A percentile compares a stretch with the other conserved stretches of the same genome.
Evolutionary conservation across 306 rosid species (phyloP).

Genomic region (Ormosia semicastrata): DNA sequence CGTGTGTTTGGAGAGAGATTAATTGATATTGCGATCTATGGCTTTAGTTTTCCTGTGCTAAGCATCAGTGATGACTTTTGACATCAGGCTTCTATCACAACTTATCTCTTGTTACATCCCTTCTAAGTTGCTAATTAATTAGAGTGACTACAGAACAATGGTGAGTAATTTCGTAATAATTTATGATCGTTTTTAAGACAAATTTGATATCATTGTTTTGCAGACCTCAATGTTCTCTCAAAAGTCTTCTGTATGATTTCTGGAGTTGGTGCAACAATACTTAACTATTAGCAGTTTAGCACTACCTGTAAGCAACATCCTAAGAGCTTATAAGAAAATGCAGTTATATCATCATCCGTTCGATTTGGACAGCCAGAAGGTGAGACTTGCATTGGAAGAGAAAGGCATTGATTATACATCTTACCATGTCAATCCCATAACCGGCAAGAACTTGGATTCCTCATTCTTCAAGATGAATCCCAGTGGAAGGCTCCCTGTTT

Average conservation of each 20-base stretch:
- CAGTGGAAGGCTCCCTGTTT: conserved; percentile 73
- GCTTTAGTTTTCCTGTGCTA: neutral
- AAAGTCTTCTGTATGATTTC: conserved; percentile 14
- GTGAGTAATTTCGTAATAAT: neutral
- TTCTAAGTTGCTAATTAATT: neutral
- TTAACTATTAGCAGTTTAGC: neutral
- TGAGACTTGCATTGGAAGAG: conserved; percentile 94
- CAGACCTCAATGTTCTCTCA: conserved; percentile 17
- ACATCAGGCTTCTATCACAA: neutral
- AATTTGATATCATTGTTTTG: conserved; percentile 29
- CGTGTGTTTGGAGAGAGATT: neutral
- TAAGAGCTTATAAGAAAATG: conserved; percentile 49
- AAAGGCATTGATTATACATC: conserved; percentile 85
- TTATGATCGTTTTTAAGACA: neutral
- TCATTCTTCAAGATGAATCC: conserved; percentile 76
- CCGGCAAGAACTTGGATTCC: conserved; percentile 88
- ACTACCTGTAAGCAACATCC: neutral
- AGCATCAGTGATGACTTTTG: neutral
- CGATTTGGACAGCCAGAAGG: conserved; percentile 87
- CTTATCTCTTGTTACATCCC: neutral
- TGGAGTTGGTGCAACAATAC: conserved; percentile 13
- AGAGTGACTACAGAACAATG: neutral
- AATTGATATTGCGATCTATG: neutral
- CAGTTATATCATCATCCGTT: conserved; percentile 94
- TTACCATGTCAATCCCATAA: conserved; percentile 82